A percentile compares a stretch with the other conserved stretches of the same genome.
phyloP scores from a whole-genome alignment of 108 stramenopile genomes.

The Aurantiochytrium sp. region DNA sequence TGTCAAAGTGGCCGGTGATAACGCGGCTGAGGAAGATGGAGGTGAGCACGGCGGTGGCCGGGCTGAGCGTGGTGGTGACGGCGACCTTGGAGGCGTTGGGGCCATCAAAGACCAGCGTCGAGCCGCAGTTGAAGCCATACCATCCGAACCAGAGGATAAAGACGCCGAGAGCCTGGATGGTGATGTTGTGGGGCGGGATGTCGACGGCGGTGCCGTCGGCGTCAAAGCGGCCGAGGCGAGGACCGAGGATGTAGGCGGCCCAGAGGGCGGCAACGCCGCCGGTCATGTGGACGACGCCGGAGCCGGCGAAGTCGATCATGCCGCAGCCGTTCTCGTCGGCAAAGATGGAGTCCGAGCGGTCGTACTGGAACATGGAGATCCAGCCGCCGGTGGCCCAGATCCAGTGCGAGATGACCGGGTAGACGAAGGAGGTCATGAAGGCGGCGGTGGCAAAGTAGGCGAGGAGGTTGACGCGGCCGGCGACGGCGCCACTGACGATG shows the following conservation, averaged over 20 bases:
- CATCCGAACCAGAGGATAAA: conserved; percentile 45
- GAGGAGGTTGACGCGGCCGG: conserved; percentile 69
- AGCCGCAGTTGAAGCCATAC: conserved; percentile 74
- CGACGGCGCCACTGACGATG: conserved; percentile 69
- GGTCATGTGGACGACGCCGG: conserved; percentile 67
- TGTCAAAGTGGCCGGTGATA: background rate
- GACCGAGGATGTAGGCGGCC: conserved; percentile 47
- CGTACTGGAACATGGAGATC: background rate
- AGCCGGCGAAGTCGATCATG: conserved; percentile 72
- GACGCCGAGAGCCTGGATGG: background rate
- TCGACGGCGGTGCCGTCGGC: background rate
- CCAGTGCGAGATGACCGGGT: conserved; percentile 75
- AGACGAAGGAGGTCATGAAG: conserved; percentile 71
- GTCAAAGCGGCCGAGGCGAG: background rate
- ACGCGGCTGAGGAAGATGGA: background rate
- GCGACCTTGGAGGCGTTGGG: background rate
- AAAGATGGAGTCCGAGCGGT: background rate
- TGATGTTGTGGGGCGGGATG: conserved; percentile 34
- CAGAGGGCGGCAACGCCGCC: conserved; percentile 76
- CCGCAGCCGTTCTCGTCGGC: conserved; percentile 45
- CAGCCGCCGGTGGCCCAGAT: conserved; percentile 68
- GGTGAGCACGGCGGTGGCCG: background rate
- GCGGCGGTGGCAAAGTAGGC: conserved; percentile 73
- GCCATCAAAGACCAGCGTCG: conserved; percentile 55
- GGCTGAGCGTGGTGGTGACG: background rate